These are phyloP conservation scores for Penicillium brasilianum DNA, from an alignment of 2,329 filamentous ascomycete genomes.

Conservation along the genomic window DNA sequence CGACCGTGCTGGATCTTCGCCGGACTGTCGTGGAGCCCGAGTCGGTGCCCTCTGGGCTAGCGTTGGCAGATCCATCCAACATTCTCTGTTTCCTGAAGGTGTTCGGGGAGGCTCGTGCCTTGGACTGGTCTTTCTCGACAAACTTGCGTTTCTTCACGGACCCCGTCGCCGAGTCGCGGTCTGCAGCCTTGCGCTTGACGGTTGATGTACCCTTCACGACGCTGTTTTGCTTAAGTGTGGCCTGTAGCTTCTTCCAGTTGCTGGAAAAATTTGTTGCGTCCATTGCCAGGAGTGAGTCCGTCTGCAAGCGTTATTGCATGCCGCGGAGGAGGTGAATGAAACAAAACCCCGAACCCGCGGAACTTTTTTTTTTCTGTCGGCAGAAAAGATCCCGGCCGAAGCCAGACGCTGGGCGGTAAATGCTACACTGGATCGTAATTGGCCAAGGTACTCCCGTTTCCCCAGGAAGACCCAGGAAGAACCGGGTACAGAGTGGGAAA, in stretches of 20 bases:
- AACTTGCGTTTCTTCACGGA: conserved; percentile 42
- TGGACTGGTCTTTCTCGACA: conserved; percentile 32
- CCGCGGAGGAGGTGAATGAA: conserved; percentile 15
- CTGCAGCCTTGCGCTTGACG: conserved; percentile 42
- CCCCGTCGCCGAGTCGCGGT: conserved; percentile 38
- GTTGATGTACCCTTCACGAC: conserved; percentile 26
- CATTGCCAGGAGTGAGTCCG: conserved; percentile 39
- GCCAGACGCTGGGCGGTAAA: background rate
- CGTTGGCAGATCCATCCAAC: conserved; percentile 29
- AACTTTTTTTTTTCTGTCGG: conserved; percentile 25
- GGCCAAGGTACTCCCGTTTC: background rate
- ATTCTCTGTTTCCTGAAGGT: conserved; percentile 40
- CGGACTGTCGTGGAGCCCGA: conserved; percentile 64
- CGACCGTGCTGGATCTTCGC: conserved; percentile 62
- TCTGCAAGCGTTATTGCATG: conserved; percentile 28
- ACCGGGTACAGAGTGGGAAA: no score
- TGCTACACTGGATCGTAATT: background rate
- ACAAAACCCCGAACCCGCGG: background rate
- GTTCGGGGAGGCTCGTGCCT: conserved; percentile 14
- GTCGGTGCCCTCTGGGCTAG: conserved; percentile 62
- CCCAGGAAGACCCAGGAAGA: background rate
- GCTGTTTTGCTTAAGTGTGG: conserved; percentile 46
- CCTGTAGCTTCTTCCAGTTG: conserved; percentile 58
- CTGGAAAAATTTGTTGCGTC: conserved; percentile 52
- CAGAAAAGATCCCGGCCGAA: conserved; percentile 18